Evolutionary conservation across 1,284 basidiomycete species (phyloP), one percentile per base, ranked within the genome.

Genomic region (Ceraceosorus bombacis): DNA sequence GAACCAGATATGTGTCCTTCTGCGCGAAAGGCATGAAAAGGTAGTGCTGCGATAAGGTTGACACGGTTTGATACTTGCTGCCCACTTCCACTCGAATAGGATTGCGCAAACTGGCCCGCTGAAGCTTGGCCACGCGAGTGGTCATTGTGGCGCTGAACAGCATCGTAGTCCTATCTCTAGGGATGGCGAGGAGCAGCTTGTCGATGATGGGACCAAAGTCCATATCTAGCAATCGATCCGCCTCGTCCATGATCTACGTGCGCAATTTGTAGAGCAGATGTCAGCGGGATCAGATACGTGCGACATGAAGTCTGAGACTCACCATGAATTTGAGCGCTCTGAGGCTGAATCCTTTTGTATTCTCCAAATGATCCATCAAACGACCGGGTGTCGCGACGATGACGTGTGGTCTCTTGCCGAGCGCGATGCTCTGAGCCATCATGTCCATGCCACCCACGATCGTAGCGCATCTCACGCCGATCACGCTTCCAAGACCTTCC

Each of bases 141-240:
- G 94, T 96, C 93, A 99, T 98, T n/a, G 95, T 99, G 0, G 95
- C 95, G 12, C 92, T 95, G 82, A 95, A 99, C 1, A 99, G 83
- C 78, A 93, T 97, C 0, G 95, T 99, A 41, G 87, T 89, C 17
- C 95, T 85, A 73, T 98, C 93, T 73, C 87, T 89, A 15, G 95
- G 95, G 66, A 98, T 88, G 50, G 89, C 85, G 80, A 95, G 95
- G 51, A 99, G 82, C 64, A 99, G 91, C 81, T 93, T 94, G 81
- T 98, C 95, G 66, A 99, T 93, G 60, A 90, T 88, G 43, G 90
- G 88, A 15, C 92, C 93, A 73, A 99, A 98, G 78, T 98, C 95
- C 85, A 98, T 88, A 80, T 98, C 95, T 49, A 99, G 82, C 53
- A 99, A 80, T 59, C 95, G 84, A 81, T 99, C 95, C 2, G 95